These are phyloP conservation scores for Decorospora gaudefroyi DNA, from an alignment of 2,329 filamentous ascomycete genomes.

Conservation along the genomic window DNA sequence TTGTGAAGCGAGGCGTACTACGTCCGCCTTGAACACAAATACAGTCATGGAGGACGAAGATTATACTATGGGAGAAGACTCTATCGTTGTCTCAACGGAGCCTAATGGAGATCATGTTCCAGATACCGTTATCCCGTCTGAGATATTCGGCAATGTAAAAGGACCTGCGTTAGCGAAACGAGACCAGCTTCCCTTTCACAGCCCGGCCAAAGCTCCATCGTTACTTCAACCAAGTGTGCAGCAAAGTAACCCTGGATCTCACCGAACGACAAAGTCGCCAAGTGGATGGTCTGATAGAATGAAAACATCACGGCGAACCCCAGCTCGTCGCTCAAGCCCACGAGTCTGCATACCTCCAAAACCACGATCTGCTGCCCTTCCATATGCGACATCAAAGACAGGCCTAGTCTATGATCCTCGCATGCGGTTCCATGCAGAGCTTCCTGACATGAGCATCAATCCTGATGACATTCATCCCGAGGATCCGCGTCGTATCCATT, in stretches of 20 bases:
- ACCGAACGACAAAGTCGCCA: slow-evolving; percentile 14
- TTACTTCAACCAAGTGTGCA: slow-evolving; percentile 10
- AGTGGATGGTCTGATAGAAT: slow-evolving; percentile 30
- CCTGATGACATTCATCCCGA: slow-evolving; percentile 85
- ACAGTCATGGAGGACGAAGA: slow-evolving; percentile 37
- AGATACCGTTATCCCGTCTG: slow-evolving; percentile 38
- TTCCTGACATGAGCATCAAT: slow-evolving; percentile 48
- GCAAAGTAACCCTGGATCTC: slow-evolving; percentile 12
- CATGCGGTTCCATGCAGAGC: slow-evolving; percentile 93
- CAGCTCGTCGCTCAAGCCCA: slow-evolving; percentile 24
- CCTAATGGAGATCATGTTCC: slow-evolving; percentile 33
- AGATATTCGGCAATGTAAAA: slow-evolving; percentile 29
- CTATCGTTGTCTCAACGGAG: slow-evolving; percentile 39
- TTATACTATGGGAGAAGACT: slow-evolving; percentile 39
- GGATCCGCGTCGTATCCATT: slow-evolving; percentile 87
- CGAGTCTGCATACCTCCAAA: slow-evolving; percentile 39
- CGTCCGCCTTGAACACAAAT: slow-evolving; percentile 17
- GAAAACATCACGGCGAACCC: slow-evolving; percentile 23
- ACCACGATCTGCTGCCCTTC: slow-evolving; percentile 43
- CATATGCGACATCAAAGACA: slow-evolving; percentile 45
- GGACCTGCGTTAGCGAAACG: slow-evolving; percentile 23
- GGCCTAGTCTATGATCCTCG: slow-evolving; percentile 77
- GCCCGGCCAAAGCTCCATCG: slow-evolving; percentile 18
- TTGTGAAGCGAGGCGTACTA: slow-evolving; percentile 24
- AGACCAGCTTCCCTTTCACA: slow-evolving; percentile 37